These are phyloP conservation scores for Mortierella sp. DNA, from an alignment of 371 early-diverging fungal genomes.

Conservation along the genomic window DNA sequence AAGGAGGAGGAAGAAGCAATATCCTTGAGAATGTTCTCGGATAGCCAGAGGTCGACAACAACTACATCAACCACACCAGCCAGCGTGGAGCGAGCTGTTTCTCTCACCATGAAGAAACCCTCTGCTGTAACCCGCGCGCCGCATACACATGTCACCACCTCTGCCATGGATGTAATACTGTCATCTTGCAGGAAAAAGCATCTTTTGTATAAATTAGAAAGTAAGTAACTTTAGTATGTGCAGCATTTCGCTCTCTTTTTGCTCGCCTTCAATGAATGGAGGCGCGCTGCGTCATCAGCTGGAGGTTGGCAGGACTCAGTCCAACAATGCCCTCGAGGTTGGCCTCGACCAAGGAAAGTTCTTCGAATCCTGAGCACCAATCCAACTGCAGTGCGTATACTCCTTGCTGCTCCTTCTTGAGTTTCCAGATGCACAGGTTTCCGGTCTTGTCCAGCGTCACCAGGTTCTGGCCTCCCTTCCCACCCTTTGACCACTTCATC, in stretches of 20 bases:
- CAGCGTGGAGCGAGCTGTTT: too few species aligned
- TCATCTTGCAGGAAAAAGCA: too few species aligned
- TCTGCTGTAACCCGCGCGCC: too few species aligned
- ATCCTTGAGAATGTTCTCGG: too few species aligned
- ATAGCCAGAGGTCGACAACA: too few species aligned
- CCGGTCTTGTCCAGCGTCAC: not conserved
- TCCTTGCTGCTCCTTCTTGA: not conserved
- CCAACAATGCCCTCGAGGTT: not conserved
- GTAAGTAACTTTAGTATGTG: too few species aligned
- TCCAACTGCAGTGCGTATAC: not conserved
- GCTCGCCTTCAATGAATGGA: not conserved
- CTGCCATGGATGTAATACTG: too few species aligned
- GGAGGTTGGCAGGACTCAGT: not conserved
- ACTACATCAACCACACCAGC: too few species aligned
- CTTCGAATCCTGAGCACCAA: constrained; percentile 3
- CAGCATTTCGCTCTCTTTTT: not conserved
- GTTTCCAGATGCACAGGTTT: not conserved
- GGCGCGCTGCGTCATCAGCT: constrained; percentile 1
- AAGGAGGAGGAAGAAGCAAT: too few species aligned
- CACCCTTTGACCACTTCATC: not conserved
- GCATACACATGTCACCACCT: too few species aligned
- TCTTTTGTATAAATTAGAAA: too few species aligned
- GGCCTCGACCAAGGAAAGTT: not conserved
- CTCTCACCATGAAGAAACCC: too few species aligned
- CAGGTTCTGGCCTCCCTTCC: not conserved